These are phyloP conservation scores for Dorcoceras hygrometricum DNA, from an alignment of 257 asterid species.

Conservation along the genomic window DNA sequence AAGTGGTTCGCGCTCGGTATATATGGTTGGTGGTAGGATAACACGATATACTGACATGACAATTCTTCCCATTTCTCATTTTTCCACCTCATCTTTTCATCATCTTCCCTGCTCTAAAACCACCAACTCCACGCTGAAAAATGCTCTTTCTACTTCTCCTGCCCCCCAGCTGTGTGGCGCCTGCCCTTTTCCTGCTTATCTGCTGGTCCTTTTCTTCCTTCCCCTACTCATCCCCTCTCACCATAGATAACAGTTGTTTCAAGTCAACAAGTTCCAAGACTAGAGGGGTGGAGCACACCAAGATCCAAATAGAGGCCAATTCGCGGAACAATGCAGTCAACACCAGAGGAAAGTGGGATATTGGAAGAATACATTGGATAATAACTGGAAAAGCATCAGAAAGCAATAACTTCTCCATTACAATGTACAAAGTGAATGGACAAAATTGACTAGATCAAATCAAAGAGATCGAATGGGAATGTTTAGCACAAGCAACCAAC, in stretches of 20 bases:
- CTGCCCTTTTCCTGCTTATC: no score
- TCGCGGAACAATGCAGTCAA: not conserved
- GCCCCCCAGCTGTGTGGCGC: no score
- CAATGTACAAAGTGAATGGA: not conserved
- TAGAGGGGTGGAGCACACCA: not conserved
- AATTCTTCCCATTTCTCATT: no score
- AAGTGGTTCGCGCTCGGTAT: no score
- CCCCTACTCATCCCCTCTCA: not conserved
- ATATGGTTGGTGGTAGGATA: no score
- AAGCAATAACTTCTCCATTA: not conserved
- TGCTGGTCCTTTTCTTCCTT: no score
- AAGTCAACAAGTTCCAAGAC: not conserved
- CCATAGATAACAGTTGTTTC: not conserved
- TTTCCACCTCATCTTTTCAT: no score
- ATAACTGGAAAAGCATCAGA: not conserved
- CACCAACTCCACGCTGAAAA: no score
- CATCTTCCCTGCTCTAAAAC: no score
- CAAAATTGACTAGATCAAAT: not conserved
- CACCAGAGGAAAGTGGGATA: not conserved
- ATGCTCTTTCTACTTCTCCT: no score
- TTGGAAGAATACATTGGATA: not conserved
- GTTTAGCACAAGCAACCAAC: not conserved
- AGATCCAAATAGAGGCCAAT: not conserved
- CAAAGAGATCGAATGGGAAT: not conserved
- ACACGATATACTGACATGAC: no score